Evolutionary conservation across 495 filamentous ascomycete species (phyloP), one percentile per base, ranked within the genome.

Genomic region (Hypoxylon intermedium): DNA sequence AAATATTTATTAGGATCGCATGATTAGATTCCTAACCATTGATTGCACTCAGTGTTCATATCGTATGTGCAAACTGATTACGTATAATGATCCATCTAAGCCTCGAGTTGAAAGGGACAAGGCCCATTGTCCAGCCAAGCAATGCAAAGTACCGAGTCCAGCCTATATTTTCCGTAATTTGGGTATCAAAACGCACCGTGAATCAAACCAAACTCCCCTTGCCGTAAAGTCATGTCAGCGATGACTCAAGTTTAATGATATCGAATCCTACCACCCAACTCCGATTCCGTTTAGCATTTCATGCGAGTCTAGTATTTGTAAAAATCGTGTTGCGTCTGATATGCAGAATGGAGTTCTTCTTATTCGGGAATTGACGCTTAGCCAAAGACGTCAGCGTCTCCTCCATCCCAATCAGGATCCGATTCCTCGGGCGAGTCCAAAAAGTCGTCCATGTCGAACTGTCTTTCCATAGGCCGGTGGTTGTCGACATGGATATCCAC

Each of bases 401-500:
- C 82, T 0, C 87, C 86, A 47, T 83, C 77, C 91, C 91, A 96
- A 47, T 95, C 91, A n/a, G 73, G 65, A 54, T 91, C 90, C 56
- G 68, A 73, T 15, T 86, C 86, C 56, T 85, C 86, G 1, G 73
- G 65, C 51, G 90, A 87, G 59, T 94, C 90, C 2, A 95, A 68
- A 67, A 97, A 96, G 65, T 97, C 89, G 9, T 81, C 80, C 74
- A 93, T 92, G 16, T 81, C 82, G 61, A 82, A 89, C 34, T 87
- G 86, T n/a, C 75, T 78, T 62, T 94, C 92, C 0, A 77, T 81
- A 15, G 88, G 89, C 37, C 91, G 85, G 63, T 89, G 84, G 70
- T 95, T 93, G 67, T 96, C 92, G 46, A 97, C 88, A 15, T 84
- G 77, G 38, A 97, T 81, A 38, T 85, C 83, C n/a, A 97, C 91